Conservation (phyloP, 306 rosid species). For the Rosa chinensis region DNA sequence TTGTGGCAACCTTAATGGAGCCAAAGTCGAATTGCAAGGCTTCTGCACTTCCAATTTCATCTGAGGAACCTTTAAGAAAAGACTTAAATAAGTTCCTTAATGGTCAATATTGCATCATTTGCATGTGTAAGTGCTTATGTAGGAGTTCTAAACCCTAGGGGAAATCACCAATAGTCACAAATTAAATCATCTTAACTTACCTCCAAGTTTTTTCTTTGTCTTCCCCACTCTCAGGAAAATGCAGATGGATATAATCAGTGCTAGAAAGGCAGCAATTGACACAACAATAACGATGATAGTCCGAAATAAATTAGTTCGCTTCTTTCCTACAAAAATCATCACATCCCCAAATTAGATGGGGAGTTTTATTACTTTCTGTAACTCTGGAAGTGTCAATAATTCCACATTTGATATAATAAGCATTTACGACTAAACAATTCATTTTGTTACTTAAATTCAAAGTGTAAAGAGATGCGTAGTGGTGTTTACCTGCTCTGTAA, state of each 20-base stretch:
- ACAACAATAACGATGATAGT: slow-evolving; percentile 9
- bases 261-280: background rate
- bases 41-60: slow-evolving; percentile 19
- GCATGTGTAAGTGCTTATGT: background rate
- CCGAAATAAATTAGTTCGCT: background rate
- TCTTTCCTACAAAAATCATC: background rate
- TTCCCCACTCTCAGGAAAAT: slow-evolving; percentile 5
- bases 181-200: slow-evolving; percentile 1
- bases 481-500: no score
- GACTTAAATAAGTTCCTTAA: background rate
- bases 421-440: background rate
- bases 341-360: background rate
- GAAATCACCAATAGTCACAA: background rate
- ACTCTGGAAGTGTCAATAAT: background rate
- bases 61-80: background rate
- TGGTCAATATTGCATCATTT: background rate
- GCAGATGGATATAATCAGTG: slow-evolving; percentile 11
- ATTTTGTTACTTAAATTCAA: background rate
- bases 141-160: background rate
- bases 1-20: slow-evolving; percentile 14
- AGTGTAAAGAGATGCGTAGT: background rate
- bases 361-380: background rate
- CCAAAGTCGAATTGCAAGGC: slow-evolving; percentile 17
- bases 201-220: slow-evolving; percentile 7
- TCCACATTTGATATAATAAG: no score